Percentiles rank a stretch among this genome's conserved stretches.
phyloP scores from a whole-genome alignment of 2,329 filamentous ascomycete species.

The Fusarium sp. region DNA sequence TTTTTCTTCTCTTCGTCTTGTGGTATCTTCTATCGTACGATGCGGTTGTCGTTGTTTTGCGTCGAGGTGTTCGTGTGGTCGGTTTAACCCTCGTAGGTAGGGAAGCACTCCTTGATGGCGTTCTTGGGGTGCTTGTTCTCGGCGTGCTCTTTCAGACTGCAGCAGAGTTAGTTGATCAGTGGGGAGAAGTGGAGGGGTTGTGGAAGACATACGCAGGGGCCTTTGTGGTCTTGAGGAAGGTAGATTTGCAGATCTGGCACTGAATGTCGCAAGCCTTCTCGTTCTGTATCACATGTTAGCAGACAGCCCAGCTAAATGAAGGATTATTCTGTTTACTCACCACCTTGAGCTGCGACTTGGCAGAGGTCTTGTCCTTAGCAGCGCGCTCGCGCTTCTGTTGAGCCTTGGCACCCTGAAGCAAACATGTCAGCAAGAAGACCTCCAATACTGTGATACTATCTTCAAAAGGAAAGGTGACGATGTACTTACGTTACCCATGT shows the following conservation, averaged over 20 bases:
- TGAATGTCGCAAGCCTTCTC: constrained; percentile 79
- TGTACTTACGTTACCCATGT: constrained; percentile 53
- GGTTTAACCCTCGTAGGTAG: constrained; percentile 52
- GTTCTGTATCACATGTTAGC: constrained; percentile 64
- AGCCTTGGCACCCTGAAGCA: constrained; percentile 69
- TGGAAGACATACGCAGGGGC: constrained; percentile 69
- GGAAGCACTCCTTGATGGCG: constrained; percentile 76
- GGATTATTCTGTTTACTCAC: constrained; percentile 57
- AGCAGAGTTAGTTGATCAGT: constrained; percentile 19
- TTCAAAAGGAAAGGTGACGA: neutral
- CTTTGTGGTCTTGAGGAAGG: constrained; percentile 82
- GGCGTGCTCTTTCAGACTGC: constrained; percentile 75
- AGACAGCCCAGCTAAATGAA: neutral
- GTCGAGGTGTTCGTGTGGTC: neutral
- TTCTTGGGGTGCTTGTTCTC: constrained; percentile 80
- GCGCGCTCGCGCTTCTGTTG: constrained; percentile 79
- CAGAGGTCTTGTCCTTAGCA: constrained; percentile 66
- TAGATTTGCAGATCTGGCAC: constrained; percentile 80
- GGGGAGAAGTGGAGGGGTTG: neutral
- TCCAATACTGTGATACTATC: neutral
- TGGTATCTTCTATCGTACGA: constrained; percentile 17
- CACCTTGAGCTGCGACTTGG: constrained; percentile 76
- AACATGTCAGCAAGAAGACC: constrained; percentile 32
- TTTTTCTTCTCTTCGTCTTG: neutral
- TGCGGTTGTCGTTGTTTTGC: constrained; percentile 3